These are phyloP conservation scores for Fraxinus baroniana DNA, from an alignment of 305 asterid species.

Conservation along the genomic window DNA sequence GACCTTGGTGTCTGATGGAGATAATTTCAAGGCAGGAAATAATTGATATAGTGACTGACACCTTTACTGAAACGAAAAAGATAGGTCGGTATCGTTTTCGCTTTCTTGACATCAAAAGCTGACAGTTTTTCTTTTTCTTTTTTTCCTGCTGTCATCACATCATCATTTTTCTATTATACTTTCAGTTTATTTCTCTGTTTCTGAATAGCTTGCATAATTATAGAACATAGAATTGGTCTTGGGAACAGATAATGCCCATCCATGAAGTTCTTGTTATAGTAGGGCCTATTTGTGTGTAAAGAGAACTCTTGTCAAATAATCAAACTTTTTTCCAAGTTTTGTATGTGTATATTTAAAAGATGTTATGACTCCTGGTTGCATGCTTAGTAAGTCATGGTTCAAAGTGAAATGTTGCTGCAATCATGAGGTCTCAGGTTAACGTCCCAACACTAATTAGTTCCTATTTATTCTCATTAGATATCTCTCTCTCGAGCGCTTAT, in stretches of 20 bases:
- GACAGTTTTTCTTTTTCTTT: neutral
- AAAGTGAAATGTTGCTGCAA: neutral
- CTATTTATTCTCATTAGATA: neutral
- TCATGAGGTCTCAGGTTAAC: neutral
- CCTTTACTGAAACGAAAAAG: conserved; percentile 64
- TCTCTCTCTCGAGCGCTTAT: neutral
- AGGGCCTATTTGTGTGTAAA: neutral
- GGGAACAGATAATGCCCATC: neutral
- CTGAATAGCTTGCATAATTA: neutral
- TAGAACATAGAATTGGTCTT: conserved; percentile 2
- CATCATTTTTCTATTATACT: neutral
- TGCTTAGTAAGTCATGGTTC: neutral
- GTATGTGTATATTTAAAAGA: neutral
- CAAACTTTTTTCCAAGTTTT: neutral
- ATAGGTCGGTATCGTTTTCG: conserved; percentile 49
- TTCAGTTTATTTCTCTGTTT: neutral
- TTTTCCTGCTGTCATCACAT: neutral
- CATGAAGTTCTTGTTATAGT: neutral
- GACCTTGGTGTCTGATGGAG: conserved; percentile 88
- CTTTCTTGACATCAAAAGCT: neutral
- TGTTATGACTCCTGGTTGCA: neutral
- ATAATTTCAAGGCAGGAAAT: conserved; percentile 67
- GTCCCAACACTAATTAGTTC: neutral
- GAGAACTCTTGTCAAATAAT: neutral
- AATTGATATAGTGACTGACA: conserved; percentile 53